Conservation (phyloP, 306 rosid species). For the Macrotyloma uniflorum region DNA sequence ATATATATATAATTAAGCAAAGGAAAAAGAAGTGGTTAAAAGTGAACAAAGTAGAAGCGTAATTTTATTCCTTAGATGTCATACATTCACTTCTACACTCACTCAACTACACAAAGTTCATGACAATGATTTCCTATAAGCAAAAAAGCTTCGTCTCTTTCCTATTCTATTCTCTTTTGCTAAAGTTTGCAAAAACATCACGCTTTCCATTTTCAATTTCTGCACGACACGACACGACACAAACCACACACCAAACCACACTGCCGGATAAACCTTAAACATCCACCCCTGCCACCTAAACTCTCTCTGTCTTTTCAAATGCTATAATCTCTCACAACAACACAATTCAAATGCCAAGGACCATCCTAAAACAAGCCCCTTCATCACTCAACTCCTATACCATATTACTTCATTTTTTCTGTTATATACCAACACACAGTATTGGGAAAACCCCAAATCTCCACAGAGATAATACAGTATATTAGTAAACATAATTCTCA, state of each 20-base stretch:
- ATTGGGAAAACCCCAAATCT: not conserved
- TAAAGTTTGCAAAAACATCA: not conserved
- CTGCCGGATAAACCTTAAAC: slow-evolving; percentile 48
- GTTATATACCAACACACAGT: not conserved
- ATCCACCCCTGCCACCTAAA: slow-evolving; percentile 58
- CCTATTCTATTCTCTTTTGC: not conserved
- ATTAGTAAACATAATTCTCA: no score
- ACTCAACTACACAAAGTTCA: not conserved
- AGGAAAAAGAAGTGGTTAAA: not conserved
- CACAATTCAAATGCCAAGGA: slow-evolving; percentile 34
- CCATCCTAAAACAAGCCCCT: slow-evolving; percentile 50
- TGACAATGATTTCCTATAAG: slow-evolving; percentile 27
- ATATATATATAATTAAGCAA: no score
- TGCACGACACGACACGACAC: not conserved
- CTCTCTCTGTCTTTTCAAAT: slow-evolving; percentile 40
- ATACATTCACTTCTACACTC: not conserved
- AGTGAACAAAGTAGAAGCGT: not conserved
- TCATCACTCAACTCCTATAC: slow-evolving; percentile 34
- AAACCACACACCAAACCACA: slow-evolving; percentile 9
- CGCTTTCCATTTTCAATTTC: not conserved
- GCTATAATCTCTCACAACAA: no score
- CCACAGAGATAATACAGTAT: no score
- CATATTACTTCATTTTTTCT: not conserved
- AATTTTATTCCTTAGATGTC: slow-evolving; percentile 16
- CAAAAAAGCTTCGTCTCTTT: not conserved